Evolutionary conservation across 2,329 filamentous ascomycete species (phyloP), one percentile per base, ranked within the genome.

Genomic region (Monilinia fructicola): DNA sequence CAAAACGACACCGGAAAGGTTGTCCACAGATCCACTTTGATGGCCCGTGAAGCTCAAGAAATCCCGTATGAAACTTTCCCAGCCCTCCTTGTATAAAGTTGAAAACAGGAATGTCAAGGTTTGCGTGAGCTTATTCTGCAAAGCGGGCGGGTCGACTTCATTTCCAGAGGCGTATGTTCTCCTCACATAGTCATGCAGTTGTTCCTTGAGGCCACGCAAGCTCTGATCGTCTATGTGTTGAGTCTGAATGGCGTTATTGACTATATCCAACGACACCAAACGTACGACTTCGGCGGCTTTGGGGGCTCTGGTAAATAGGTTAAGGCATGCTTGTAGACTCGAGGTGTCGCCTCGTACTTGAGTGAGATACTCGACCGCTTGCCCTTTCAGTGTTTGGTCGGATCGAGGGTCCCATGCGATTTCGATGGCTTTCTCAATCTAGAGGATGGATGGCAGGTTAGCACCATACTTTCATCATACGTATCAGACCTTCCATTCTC

Each of bases 111-210:
- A 95, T 12, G 95, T 99, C 73, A 99, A 81, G 16, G 93, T 97
- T 80, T 99, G 95, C 55, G 94, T 93, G 72, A 99, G 87, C 80
- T 99, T 99, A 81, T 98, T 99, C 79, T 98, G 94, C 54, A 99
- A 89, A 71, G 86, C 85, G 31, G 87, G 78, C 11, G 89, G 86
- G 77, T 99, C 95, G 70, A 88, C 80, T 63, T 82, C 83, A 42
- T 70, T 74, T 12, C 81, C 78, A 44, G 81, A 81, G 50, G 87
- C 85, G 77, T 97, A 98, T 59, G 85, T 87, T 73, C 89, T 86
- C 71, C 87, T 87, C 68, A 95, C 84, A 78, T 98, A 97, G 72
- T 87, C 85, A 80, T 97, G 83, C 71, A 99, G 81, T 54, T 87
- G 90, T 73, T 95, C 88, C 78, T 91, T 93, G 73, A 98, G 86